These are phyloP conservation scores for Cicer bijugum DNA, from an alignment of 306 rosid genomes.

Conservation along the genomic window DNA sequence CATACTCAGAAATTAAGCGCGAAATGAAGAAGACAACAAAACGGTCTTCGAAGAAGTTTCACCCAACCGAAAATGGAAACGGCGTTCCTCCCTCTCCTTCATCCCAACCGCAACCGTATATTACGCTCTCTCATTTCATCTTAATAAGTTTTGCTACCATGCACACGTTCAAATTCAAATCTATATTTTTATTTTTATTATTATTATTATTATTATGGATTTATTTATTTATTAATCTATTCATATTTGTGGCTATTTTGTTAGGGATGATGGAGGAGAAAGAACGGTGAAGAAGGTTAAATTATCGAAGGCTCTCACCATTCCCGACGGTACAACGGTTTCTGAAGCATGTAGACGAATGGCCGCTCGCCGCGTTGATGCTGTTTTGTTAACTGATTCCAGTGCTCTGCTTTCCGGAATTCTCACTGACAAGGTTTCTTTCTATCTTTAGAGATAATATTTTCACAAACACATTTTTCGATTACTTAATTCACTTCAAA, in stretches of 20 bases:
- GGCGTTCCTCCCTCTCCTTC: too few relatives aligned
- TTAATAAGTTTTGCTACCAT: background rate
- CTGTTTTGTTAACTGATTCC: constrained; percentile 84
- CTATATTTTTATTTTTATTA: background rate
- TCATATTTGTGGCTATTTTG: background rate
- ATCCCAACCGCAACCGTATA: too few relatives aligned
- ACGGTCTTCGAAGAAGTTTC: too few relatives aligned
- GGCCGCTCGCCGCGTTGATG: constrained; percentile 93
- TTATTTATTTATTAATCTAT: background rate
- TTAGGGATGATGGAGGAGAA: constrained; percentile 71
- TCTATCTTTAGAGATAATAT: background rate
- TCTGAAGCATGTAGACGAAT: constrained; percentile 89
- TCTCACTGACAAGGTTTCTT: constrained; percentile 78
- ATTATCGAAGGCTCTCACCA: constrained; percentile 84
- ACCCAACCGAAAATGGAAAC: too few relatives aligned
- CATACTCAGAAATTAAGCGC: too few relatives aligned
- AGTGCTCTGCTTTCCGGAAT: constrained; percentile 91
- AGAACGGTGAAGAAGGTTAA: constrained; percentile 94
- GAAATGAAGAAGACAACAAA: too few relatives aligned
- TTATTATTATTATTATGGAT: too few relatives aligned
- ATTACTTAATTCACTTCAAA: too few relatives aligned
- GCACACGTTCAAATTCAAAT: constrained; percentile 15
- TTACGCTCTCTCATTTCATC: too few relatives aligned
- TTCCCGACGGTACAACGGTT: constrained; percentile 86
- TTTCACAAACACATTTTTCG: too few relatives aligned